phyloP scores from a whole-genome alignment of 306 rosid genomes.

The Medicago truncatula region MtrunA17r5.0-ANR NC_053049.1:3824001-3824500 shows the following conservation, averaged over 20 bases:
- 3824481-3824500: too few relatives aligned
- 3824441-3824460: neutral
- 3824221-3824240: neutral
- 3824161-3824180: constrained; percentile 2
- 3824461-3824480: too few relatives aligned
- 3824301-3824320: too few relatives aligned
- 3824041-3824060: neutral
- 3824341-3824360: too few relatives aligned
- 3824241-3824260: neutral
- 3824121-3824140: neutral
- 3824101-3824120: neutral
- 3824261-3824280: neutral
- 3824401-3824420: too few relatives aligned
- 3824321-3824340: too few relatives aligned
- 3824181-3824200: neutral
- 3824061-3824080: constrained; percentile 19
- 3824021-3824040: neutral
- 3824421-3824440: neutral
- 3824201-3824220: neutral
- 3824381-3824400: too few relatives aligned
- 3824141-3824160: constrained; percentile 16
- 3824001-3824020: constrained; percentile 25
- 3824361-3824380: too few relatives aligned
- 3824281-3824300: neutral
- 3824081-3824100: neutral